These are phyloP conservation scores for Paraleonurus japonicus DNA, from an alignment of 257 asterid species.

Conservation along the genomic window DNA sequence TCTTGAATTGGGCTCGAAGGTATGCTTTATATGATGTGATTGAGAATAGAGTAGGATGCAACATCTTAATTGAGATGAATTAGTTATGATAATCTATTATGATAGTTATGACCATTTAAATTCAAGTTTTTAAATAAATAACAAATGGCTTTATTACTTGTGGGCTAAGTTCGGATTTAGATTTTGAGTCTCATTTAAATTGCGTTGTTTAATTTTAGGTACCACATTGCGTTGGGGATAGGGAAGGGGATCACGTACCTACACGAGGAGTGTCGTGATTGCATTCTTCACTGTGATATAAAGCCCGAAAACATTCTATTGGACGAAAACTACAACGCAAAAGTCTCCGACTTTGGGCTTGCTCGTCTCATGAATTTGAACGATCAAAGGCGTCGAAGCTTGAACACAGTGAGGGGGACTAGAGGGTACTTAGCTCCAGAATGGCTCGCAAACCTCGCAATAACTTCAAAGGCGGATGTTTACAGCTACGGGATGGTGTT, in stretches of 20 bases:
- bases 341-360: slow-evolving; percentile 56
- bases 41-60: no score
- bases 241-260: slow-evolving; percentile 52
- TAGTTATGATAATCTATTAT: no score
- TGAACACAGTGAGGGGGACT: slow-evolving; percentile 43
- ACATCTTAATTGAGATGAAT: no score
- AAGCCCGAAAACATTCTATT: slow-evolving; percentile 55
- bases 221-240: slow-evolving; percentile 38
- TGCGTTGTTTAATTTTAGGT: slow-evolving; percentile 10
- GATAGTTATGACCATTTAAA: no score
- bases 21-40: no score
- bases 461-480: slow-evolving; percentile 46
- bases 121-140: no score
- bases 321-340: slow-evolving; percentile 39
- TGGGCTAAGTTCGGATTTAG: no score
- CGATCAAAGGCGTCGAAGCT: slow-evolving; percentile 33
- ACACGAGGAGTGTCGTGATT: slow-evolving; percentile 47
- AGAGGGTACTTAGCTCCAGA: slow-evolving; percentile 62
- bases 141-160: no score
- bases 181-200: no score
- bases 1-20: slow-evolving; percentile 37
- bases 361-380: slow-evolving; percentile 39
- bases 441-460: slow-evolving; percentile 36
- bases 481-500: slow-evolving; percentile 53
- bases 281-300: slow-evolving; percentile 51